A percentile compares a stretch with the other conserved stretches of the same genome.
phyloP scores from a whole-genome alignment of 345 rosid genomes.

The Salix caprea region DNA sequence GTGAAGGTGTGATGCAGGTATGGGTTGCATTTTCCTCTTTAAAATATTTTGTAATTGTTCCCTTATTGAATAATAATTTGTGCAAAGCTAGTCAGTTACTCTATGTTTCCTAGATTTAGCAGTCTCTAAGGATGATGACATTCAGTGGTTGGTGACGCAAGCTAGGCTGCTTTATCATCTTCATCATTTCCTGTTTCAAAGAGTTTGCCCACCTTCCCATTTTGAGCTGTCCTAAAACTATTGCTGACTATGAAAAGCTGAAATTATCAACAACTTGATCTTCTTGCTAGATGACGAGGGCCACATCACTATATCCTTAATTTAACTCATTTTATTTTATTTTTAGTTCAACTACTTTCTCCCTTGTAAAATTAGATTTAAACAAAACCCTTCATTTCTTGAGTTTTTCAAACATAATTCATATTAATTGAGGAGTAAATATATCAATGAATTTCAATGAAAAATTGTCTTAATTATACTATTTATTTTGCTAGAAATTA shows the following conservation, averaged over 20 bases:
- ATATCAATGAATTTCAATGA: neutral
- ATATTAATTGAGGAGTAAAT: neutral
- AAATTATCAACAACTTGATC: too few relatives aligned
- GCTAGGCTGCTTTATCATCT: neutral
- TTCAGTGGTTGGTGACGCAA: neutral
- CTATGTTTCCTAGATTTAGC: neutral
- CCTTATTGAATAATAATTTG: neutral
- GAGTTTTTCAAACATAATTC: neutral
- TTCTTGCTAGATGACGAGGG: too few relatives aligned
- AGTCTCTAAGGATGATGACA: neutral
- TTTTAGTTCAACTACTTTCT: neutral
- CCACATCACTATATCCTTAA: too few relatives aligned
- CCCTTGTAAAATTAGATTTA: neutral
- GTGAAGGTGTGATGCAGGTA: conserved; percentile 76
- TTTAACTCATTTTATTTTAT: too few relatives aligned
- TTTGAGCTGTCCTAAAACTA: neutral
- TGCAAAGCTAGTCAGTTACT: neutral
- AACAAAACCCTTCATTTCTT: neutral
- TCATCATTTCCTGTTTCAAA: neutral
- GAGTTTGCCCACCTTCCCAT: neutral
- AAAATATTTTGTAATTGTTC: neutral
- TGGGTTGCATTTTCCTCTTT: neutral
- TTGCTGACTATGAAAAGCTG: neutral
- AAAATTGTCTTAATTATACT: too few relatives aligned
- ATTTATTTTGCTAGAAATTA: neutral